Base-by-base conservation (phyloP, 768 basidiomycete genomes). In the Glaciozyma antarctica region DNA sequence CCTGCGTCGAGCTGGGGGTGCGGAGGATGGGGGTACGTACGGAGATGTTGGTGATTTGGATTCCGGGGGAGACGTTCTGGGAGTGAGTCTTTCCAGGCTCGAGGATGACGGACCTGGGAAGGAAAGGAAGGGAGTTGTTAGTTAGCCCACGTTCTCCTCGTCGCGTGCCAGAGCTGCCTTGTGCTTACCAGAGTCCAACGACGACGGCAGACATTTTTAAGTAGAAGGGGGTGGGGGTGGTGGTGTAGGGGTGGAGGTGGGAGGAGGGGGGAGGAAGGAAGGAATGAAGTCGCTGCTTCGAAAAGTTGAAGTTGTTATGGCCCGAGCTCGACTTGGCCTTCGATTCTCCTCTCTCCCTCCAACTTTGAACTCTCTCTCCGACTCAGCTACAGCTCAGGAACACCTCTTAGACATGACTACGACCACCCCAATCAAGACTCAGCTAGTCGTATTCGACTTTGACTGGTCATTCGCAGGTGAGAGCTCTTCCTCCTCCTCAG, bases 371-470 rank as follows among this genome's bases (percentile, higher is more conserved):
- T 32, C 32, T 32, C 32, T n/a, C n/a, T 22, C 22, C 24, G 48
- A 24, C 24, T n/a, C 21, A 21, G 49, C 49, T 15, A n/a, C 49
- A n/a, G 7, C 26, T 9, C 49, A 15, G 16, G 21, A 21, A 4
- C n/a, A 24, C 1, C 49, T 24, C n/a, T 22, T 26, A n/a, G 19
- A 21, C 1, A 48, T 48, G 21, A 6, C 13, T 32, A 32, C 32
- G n/a, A 51, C 26, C 10, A 26, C n/a, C 5, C n/a, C 49, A 21
- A 24, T 51, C n/a, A 57, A 56, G 8, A 77, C 77, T 34, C 88
- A 92, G 73, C 85, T 97, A 58, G 80, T 97, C 64, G 85, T 97
- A 19, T 97, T 88, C 71, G 94, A 99, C 77, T 99, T 97, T 78
- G 94, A 99, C 81, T 98, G 93, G 94, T 87, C 58, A 1, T 68